Evolutionary conservation across 768 basidiomycete genomes (phyloP), one percentile per base, ranked within the genome.

Genomic region (Psilocybe cyanescens): DNA sequence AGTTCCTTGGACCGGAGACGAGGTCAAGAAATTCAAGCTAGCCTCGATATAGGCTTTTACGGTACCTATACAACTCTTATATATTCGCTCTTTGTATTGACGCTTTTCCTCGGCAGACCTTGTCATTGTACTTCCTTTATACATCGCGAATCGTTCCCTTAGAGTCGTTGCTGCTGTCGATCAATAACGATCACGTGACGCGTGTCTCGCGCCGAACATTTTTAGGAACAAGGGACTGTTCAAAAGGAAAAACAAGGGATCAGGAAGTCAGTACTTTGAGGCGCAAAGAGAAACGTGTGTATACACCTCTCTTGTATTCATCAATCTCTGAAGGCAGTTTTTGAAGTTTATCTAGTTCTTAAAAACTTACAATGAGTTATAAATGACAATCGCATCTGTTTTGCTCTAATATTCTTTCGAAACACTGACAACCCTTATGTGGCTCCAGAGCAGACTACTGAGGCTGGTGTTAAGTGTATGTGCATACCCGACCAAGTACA

Each of bases 1-100:
- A 75, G 86, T 95, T 16, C 95, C 95, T 2, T 96, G 94, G 94
- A 79, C 75, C 0, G 70, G 65, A 0, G 79, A 78, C 12, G 87
- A 88, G 55, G 85, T 72, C 9, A 65, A 52, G 51, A 58, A 48
- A 39, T 65, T 64, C 41, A 62, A 31, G 7, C 19, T 68, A 45
- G 58, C 30, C 33, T 16, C 35, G 8, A 6, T n/a, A 31, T 12
- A 47, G 29, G 12, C 4, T n/a, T 19, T 29, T 16, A 17, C 14
- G 19, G 30, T 6, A 28, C 28, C 2, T 11, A n/a, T 4, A 16
- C 14, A 24, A 47, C 17, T 7, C 28, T n/a, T 11, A n/a, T 4
- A 16, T 29, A 28, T 46, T 16, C 29, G 9, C 24, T 24, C 24
- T 24, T 24, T 24, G 24, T 24, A 24, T 24, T 24, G 24, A 24